These are phyloP conservation scores for Kockovaella imperatae DNA, from an alignment of 768 basidiomycete genomes.

Conservation along the genomic window DNA sequence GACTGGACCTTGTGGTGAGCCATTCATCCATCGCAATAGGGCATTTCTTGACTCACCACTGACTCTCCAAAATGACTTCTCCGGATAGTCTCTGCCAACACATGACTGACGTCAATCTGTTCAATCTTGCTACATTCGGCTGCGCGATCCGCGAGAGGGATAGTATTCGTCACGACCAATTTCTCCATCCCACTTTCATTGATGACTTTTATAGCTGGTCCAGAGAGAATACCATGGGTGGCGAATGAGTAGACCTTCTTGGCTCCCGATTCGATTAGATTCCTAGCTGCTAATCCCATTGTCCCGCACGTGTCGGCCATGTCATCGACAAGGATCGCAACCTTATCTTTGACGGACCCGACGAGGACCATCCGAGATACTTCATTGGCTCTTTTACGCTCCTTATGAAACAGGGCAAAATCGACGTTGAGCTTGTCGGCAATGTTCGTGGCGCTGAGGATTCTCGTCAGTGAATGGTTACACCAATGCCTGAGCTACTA, in stretches of 20 bases:
- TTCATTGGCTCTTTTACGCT: conserved; percentile 61
- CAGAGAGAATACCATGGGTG: conserved; percentile 62
- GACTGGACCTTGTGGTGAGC: conserved; percentile 20
- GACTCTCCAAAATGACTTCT: conserved; percentile 49
- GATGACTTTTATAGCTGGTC: conserved; percentile 21
- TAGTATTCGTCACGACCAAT: conserved; percentile 94
- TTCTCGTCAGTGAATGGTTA: neutral
- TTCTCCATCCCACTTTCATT: conserved; percentile 52
- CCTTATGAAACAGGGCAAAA: conserved; percentile 90
- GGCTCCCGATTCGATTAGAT: conserved; percentile 84
- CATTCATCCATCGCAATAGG: neutral
- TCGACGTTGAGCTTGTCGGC: conserved; percentile 93
- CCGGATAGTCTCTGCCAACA: conserved; percentile 91
- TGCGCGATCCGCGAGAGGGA: conserved; percentile 67
- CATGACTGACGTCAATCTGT: conserved; percentile 82
- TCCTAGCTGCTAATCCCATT: conserved; percentile 71
- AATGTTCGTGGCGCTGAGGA: conserved; percentile 72
- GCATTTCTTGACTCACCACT: conserved; percentile 31
- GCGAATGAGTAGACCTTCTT: conserved; percentile 77
- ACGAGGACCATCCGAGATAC: conserved; percentile 65
- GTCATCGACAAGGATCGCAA: conserved; percentile 93
- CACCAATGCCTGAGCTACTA: no score
- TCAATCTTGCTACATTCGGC: conserved; percentile 63
- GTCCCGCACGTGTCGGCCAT: conserved; percentile 96
- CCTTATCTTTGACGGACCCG: conserved; percentile 87